Evolutionary conservation across 805 yeast species (phyloP).

Genomic region (Metschnikowia amazonensis): DNA sequence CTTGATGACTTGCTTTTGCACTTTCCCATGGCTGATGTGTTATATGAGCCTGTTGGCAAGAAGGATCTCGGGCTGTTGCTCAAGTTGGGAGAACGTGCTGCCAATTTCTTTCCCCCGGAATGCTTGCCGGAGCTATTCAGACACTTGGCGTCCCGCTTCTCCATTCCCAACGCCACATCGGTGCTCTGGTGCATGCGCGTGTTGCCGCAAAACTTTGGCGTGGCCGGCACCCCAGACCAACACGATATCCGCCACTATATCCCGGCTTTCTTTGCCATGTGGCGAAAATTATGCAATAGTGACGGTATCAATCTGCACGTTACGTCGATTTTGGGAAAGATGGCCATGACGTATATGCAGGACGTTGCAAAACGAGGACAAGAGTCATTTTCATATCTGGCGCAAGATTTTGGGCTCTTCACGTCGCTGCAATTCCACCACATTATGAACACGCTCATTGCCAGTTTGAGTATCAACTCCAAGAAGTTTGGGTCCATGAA

Average conservation of each 20-base stretch:
- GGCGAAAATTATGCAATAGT: slow-evolving; percentile 54
- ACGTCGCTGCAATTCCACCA: slow-evolving; percentile 57
- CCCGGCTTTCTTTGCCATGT: slow-evolving; percentile 66
- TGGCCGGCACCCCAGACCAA: slow-evolving; percentile 18
- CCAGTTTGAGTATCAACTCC: slow-evolving; percentile 44
- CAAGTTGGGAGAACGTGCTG: slow-evolving; percentile 51
- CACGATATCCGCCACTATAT: slow-evolving; percentile 51
- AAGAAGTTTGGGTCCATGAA: slow-evolving; percentile 45
- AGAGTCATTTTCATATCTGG: no score
- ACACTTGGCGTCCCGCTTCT: slow-evolving; percentile 47
- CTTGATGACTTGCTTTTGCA: slow-evolving; percentile 32
- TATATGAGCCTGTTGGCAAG: slow-evolving; percentile 46
- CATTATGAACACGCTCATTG: slow-evolving; percentile 52
- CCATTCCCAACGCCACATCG: slow-evolving; percentile 50
- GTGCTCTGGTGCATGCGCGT: slow-evolving; percentile 52
- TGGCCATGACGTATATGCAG: slow-evolving; percentile 51
- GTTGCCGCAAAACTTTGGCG: slow-evolving; percentile 47
- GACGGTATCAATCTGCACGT: slow-evolving; percentile 59
- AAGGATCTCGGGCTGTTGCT: slow-evolving; percentile 46
- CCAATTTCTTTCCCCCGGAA: slow-evolving; percentile 48
- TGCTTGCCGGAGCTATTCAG: slow-evolving; percentile 51
- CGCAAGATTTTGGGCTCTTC: slow-evolving; percentile 54
- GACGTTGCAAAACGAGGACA: no score
- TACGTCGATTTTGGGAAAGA: slow-evolving; percentile 59
- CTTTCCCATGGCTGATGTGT: slow-evolving; percentile 36